Conservation (phyloP, 1,139 yeast species). For the Kluyveromyces sp. region DNA sequence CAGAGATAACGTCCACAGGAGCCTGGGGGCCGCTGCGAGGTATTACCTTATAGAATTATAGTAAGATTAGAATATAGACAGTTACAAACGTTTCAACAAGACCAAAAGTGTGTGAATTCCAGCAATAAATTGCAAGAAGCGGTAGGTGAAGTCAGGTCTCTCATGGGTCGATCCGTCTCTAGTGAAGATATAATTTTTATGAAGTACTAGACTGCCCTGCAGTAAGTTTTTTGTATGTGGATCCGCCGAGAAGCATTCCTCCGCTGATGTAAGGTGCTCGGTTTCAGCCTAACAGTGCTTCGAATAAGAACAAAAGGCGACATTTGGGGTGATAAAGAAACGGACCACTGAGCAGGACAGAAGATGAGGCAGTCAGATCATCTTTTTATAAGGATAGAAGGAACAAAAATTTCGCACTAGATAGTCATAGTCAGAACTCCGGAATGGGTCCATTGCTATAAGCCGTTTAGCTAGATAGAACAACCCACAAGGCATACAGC, state of each 20-base stretch:
- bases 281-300: too few relatives aligned
- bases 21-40: neutral
- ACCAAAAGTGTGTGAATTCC: neutral
- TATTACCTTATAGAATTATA: neutral
- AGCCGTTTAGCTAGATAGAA: constrained; percentile 30
- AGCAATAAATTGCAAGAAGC: neutral
- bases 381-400: neutral
- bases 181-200: too few relatives aligned
- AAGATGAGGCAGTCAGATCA: too few relatives aligned
- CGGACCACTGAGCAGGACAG: too few relatives aligned
- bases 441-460: neutral
- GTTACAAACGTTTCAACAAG: neutral
- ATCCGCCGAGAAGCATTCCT: too few relatives aligned
- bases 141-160: neutral
- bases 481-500: constrained; percentile 62
- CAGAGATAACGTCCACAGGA: too few relatives aligned
- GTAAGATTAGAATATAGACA: neutral
- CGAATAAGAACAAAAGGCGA: too few relatives aligned
- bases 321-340: too few relatives aligned
- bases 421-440: neutral
- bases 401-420: neutral
- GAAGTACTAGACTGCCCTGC: too few relatives aligned
- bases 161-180: too few relatives aligned
- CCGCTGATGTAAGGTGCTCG: too few relatives aligned
- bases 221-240: too few relatives aligned